Evolutionary conservation across 106 monocot species (phyloP).

Genomic region (Phalaenopsis equestris): DNA sequence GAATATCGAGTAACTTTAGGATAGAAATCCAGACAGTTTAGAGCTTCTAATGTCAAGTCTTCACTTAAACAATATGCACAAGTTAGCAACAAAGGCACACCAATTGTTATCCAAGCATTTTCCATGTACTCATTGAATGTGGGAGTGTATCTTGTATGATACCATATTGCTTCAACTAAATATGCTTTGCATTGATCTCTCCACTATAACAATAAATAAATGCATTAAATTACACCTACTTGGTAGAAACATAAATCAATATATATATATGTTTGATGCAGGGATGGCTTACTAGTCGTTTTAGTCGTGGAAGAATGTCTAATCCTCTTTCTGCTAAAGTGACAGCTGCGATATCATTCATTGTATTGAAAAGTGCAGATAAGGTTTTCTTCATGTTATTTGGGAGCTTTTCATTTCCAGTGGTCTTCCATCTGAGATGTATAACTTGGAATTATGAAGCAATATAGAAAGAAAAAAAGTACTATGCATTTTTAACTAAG

Average conservation of each 20-base stretch:
- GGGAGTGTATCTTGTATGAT: background rate
- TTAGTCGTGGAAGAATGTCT: slow-evolving; percentile 6
- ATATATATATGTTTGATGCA: background rate
- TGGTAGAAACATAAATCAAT: background rate
- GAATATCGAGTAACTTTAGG: background rate
- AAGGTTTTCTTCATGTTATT: background rate
- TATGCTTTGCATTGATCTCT: background rate
- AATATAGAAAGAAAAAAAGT: no score
- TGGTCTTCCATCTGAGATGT: background rate
- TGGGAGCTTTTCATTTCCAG: background rate
- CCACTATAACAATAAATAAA: background rate
- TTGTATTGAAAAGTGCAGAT: background rate
- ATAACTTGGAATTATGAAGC: background rate
- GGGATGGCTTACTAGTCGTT: background rate
- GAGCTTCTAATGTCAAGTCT: background rate
- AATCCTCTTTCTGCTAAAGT: background rate
- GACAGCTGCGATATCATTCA: background rate
- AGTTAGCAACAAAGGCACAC: background rate
- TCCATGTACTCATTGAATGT: background rate
- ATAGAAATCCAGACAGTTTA: background rate
- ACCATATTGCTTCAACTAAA: background rate
- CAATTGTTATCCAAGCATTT: background rate
- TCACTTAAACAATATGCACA: background rate
- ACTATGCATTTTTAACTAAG: no score
- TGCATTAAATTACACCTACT: no score